Conservation (phyloP, 768 basidiomycete genomes). For the Strobilomyces echinocephalus region DNA sequence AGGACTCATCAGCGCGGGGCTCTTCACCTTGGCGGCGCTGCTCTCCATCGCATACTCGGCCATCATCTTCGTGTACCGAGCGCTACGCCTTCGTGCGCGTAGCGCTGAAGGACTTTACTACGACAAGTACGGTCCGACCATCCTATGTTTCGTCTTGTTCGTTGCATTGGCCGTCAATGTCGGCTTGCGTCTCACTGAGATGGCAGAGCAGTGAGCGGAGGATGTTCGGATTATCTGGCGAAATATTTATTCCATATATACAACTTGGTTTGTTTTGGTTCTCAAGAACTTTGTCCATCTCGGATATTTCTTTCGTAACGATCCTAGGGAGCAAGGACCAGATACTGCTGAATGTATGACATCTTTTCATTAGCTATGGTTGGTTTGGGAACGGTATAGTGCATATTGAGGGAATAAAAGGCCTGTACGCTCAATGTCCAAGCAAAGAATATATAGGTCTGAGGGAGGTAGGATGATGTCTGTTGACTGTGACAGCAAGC, state of each 20-base stretch:
- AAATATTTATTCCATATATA: conserved; percentile 1
- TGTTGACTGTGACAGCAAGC: conserved; percentile 15
- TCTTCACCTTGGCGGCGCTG: conserved; percentile 89
- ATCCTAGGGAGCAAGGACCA: neutral
- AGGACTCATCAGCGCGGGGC: conserved; percentile 80
- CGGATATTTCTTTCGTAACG: neutral
- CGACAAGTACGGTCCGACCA: conserved; percentile 82
- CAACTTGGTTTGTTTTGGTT: neutral
- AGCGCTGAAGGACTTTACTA: conserved; percentile 81
- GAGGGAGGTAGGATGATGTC: conserved; percentile 8
- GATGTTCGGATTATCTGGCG: neutral
- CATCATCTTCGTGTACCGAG: conserved; percentile 73
- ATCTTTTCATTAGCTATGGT: conserved; percentile 23
- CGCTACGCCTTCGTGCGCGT: conserved; percentile 60
- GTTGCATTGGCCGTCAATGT: conserved; percentile 72
- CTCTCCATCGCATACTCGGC: conserved; percentile 85
- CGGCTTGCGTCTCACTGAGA: conserved; percentile 58
- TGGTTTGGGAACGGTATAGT: conserved; percentile 22
- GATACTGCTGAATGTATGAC: conserved; percentile 7
- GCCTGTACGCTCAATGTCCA: conserved; percentile 20
- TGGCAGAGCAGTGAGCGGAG: conserved; percentile 26
- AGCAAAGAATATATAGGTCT: conserved; percentile 4
- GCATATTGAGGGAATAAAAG: conserved; percentile 24
- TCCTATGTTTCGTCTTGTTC: conserved; percentile 66
- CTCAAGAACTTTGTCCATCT: neutral